Base-by-base conservation (phyloP, 345 rosid species). In the Salix arbutifolia region DNA sequence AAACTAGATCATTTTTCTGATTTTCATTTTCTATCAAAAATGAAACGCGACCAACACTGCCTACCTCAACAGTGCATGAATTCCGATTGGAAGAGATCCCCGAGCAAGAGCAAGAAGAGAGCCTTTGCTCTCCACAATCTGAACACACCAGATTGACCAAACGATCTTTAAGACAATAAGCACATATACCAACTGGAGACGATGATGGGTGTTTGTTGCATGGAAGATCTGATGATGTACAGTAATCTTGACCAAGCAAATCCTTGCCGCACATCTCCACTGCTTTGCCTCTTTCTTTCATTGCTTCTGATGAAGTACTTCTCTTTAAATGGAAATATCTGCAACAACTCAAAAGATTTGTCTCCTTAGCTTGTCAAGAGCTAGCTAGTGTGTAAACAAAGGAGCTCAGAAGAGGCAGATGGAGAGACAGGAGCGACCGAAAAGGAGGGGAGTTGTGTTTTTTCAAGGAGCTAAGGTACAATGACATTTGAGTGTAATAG, bases 81-180 rank as follows among this genome's bases (percentile, higher is more conserved):
- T 79, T 87, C 4, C 90, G 90, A 50, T 89, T 87, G 64, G 97
- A 87, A 31, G 96, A 90, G 78, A 81, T 85, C 84, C 86, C 88
- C 2, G 98, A 93, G 86, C 98, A 96, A 19, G 98, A 93, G 30
- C 99, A 96, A 21, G 98, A 96, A 42, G 99, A 96, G 46, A 92
- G 88, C 19, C 99, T 82, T 60, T 93, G 99, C 70, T 93, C 98
- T 6, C 99, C 98, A 64, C 99, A 96, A 71, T 93, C 98, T 0
- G 98, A 91, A 65, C 99, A 96, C 0, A 96, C 95, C 75, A 96
- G 86, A 71, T 82, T 91, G 28, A 89, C 80, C 73, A 96, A 83
- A n/a, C 98, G 96, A 75, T 96, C 99, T 76, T 90, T 90, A 73
- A 96, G 92, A 77, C 99, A 96, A 68, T 84, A 80, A 17, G 99